Percentiles rank a stretch among this genome's conserved stretches.
These are phyloP conservation scores for Brassica cretica DNA, from an alignment of 345 rosid species.

Conservation along the genomic window DNA sequence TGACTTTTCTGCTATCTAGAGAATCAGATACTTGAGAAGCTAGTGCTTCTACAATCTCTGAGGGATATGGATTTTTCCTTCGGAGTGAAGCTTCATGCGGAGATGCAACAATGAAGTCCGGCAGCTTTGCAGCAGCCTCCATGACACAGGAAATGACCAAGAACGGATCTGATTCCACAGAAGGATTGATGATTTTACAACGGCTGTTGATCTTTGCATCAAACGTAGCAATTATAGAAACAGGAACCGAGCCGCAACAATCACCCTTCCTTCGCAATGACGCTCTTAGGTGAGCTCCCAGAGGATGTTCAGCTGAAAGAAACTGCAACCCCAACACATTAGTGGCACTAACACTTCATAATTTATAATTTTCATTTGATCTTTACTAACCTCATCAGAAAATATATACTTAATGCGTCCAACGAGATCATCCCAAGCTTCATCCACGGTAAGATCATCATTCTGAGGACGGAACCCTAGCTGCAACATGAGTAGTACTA, in stretches of 20 bases:
- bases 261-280: constrained; percentile 62
- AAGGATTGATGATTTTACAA: constrained; percentile 67
- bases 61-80: constrained; percentile 58
- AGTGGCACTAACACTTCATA: constrained; percentile 1
- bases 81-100: constrained; percentile 52
- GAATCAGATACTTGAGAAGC: constrained; percentile 43
- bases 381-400: constrained; percentile 71
- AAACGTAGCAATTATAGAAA: constrained; percentile 65
- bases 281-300: constrained; percentile 82
- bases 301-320: constrained; percentile 64
- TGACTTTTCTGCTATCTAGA: constrained; percentile 29
- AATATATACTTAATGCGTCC: constrained; percentile 56
- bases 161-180: constrained; percentile 60
- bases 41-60: constrained; percentile 46
- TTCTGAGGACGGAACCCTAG: constrained; percentile 54
- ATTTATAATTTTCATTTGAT: neutral
- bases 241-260: constrained; percentile 65
- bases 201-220: constrained; percentile 64
- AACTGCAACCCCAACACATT: constrained; percentile 51
- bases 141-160: constrained; percentile 56
- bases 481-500: constrained; percentile 47
- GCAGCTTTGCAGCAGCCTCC: constrained; percentile 64
- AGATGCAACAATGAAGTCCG: constrained; percentile 45
- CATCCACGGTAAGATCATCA: constrained; percentile 55
- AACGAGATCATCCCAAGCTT: constrained; percentile 61